Evolutionary conservation across 2,329 filamentous ascomycete species (phyloP).

Genomic region (Alternaria angustiovoidea): DNA sequence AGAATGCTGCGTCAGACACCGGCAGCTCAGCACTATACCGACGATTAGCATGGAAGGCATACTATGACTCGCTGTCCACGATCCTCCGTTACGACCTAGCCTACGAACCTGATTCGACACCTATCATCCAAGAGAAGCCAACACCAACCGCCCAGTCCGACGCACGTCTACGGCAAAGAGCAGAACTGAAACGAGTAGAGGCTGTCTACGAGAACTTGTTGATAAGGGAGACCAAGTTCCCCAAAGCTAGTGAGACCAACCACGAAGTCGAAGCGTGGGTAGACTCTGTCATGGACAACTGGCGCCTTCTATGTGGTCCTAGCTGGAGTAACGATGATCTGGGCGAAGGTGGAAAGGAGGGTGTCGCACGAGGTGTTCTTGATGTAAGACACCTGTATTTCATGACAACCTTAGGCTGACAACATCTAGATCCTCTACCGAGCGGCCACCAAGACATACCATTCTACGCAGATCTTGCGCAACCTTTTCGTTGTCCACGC

Average conservation of each 20-base stretch:
- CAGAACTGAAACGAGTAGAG: slow-evolving; percentile 83
- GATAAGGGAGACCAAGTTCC: slow-evolving; percentile 81
- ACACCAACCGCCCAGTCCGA: slow-evolving; percentile 33
- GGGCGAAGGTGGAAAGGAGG: slow-evolving; percentile 80
- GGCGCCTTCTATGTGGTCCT: slow-evolving; percentile 80
- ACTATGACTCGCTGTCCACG: slow-evolving; percentile 81
- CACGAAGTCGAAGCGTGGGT: slow-evolving; percentile 84
- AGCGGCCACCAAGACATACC: slow-evolving; percentile 90
- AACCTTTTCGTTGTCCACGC: slow-evolving; percentile 89
- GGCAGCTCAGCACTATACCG: slow-evolving; percentile 49
- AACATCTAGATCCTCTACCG: slow-evolving; percentile 76
- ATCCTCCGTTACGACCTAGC: slow-evolving; percentile 73
- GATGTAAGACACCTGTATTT: slow-evolving; percentile 57
- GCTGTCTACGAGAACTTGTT: slow-evolving; percentile 80
- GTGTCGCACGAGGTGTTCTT: slow-evolving; percentile 77
- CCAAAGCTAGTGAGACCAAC: slow-evolving; percentile 80
- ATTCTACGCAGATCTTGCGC: slow-evolving; percentile 87
- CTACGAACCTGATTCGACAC: slow-evolving; percentile 59
- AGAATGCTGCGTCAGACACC: slow-evolving; percentile 25
- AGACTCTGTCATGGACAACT: slow-evolving; percentile 81
- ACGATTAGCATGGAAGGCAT: slow-evolving; percentile 81
- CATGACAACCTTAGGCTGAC: neutral
- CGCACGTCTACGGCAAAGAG: slow-evolving; percentile 62
- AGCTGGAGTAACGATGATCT: slow-evolving; percentile 83
- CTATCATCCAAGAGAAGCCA: slow-evolving; percentile 32